Conservation (phyloP, 306 rosid species). For the Gastrolobium bilobum region DNA sequence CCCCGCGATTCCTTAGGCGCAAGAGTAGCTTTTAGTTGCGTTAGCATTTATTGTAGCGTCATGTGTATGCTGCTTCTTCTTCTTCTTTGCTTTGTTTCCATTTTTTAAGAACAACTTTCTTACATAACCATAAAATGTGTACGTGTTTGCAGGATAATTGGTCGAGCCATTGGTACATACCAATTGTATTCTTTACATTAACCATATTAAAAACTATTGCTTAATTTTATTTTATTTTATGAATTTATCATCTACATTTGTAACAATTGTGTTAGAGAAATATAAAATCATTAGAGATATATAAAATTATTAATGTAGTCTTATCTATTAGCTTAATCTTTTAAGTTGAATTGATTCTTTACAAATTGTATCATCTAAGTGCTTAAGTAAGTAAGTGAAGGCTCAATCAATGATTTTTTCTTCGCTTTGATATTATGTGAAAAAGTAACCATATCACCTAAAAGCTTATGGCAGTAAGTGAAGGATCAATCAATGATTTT, state of each 20-base stretch:
- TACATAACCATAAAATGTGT: conserved; percentile 5
- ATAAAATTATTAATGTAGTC: too few relatives aligned
- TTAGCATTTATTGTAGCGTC: not conserved
- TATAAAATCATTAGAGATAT: too few relatives aligned
- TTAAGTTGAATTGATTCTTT: too few relatives aligned
- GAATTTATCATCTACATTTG: not conserved
- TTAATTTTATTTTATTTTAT: not conserved
- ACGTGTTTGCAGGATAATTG: conserved; percentile 15
- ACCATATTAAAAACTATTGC: not conserved
- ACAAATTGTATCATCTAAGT: too few relatives aligned
- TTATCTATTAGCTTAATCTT: too few relatives aligned
- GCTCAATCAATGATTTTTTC: too few relatives aligned
- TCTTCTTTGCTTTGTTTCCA: not conserved
- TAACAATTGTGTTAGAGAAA: too few relatives aligned
- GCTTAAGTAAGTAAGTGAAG: too few relatives aligned
- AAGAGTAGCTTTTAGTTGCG: conserved; percentile 19
- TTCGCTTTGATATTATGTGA: too few relatives aligned
- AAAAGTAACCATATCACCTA: too few relatives aligned
- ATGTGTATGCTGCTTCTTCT: not conserved
- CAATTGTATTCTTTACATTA: not conserved
- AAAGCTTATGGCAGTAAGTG: too few relatives aligned
- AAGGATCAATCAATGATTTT: too few relatives aligned
- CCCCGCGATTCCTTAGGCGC: conserved; percentile 41
- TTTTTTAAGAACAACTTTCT: conserved; percentile 15
- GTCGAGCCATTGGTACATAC: not conserved